Percentiles rank a stretch among this genome's conserved stretches.
These are phyloP conservation scores for Fraxinus americana DNA, from an alignment of 257 asterid species.

Conservation along the genomic window DNA sequence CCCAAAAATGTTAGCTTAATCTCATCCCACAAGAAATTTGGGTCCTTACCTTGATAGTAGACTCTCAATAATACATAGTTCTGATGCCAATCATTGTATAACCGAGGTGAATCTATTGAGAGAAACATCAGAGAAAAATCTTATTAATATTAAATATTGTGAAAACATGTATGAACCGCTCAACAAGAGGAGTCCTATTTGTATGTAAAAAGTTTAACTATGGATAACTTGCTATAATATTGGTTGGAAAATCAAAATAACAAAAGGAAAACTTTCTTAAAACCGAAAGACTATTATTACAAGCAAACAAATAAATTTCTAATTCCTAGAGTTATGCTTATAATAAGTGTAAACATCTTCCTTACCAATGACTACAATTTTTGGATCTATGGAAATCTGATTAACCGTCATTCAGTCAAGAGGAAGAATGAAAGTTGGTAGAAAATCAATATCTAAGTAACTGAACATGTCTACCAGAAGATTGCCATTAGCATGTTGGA, in stretches of 20 bases:
- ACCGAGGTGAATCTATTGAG: background rate
- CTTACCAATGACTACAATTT: background rate
- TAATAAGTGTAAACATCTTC: background rate
- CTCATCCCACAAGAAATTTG: background rate
- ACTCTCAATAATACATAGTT: background rate
- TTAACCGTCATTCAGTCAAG: background rate
- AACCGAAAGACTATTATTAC: background rate
- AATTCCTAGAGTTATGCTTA: background rate
- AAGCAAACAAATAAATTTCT: background rate
- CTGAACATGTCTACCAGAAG: conserved; percentile 1
- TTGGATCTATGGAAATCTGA: conserved; percentile 14
- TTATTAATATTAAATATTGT: background rate
- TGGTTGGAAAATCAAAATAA: background rate
- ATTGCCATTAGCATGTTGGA: conserved; percentile 14
- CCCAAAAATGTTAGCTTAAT: background rate
- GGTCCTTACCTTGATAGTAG: background rate
- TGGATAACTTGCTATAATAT: background rate
- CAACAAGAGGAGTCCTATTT: background rate
- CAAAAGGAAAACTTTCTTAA: background rate
- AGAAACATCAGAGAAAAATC: background rate
- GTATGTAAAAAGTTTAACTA: background rate
- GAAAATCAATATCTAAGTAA: conserved; percentile 11
- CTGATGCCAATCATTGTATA: background rate
- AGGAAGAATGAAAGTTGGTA: background rate
- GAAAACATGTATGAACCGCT: background rate